These are phyloP conservation scores for Orbilia brochopaga DNA, from an alignment of 2,329 filamentous ascomycete genomes.

Conservation along the genomic window DNA sequence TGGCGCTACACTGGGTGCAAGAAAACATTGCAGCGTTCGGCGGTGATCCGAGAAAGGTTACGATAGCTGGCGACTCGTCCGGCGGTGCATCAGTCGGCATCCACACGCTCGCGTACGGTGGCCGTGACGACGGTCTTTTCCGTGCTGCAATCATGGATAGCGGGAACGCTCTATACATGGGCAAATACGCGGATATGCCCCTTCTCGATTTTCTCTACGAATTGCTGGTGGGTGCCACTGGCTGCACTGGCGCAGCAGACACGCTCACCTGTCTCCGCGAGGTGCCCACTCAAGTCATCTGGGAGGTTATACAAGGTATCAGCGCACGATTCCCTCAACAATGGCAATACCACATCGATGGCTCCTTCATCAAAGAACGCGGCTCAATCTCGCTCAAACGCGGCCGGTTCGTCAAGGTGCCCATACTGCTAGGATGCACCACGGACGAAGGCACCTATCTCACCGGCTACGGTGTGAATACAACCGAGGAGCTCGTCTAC, in stretches of 20 bases:
- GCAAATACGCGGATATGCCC: constrained; percentile 65
- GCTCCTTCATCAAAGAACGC: constrained; percentile 64
- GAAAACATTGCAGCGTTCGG: constrained; percentile 80
- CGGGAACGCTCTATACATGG: constrained; percentile 58
- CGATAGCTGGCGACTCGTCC: constrained; percentile 77
- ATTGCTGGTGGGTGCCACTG: constrained; percentile 66
- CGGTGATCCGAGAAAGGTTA: constrained; percentile 78
- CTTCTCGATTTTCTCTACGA: constrained; percentile 70
- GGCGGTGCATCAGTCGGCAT: constrained; percentile 58
- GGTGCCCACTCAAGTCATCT: constrained; percentile 58
- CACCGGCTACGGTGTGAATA: constrained; percentile 10
- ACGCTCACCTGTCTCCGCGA: constrained; percentile 71
- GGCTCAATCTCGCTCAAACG: constrained; percentile 64
- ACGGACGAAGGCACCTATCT: constrained; percentile 66
- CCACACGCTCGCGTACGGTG: constrained; percentile 35
- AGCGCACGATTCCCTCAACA: constrained; percentile 60
- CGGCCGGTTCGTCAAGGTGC: constrained; percentile 70
- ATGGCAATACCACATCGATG: constrained; percentile 63
- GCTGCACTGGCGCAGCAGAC: constrained; percentile 65
- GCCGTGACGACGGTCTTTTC: constrained; percentile 64
- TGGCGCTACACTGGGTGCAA: constrained; percentile 76
- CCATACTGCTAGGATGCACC: constrained; percentile 69
- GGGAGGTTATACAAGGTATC: constrained; percentile 24
- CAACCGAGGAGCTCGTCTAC: constrained; percentile 15
- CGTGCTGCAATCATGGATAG: constrained; percentile 63